Conservation (phyloP, 305 asterid species). For the Caryopteris hybrid region DNA sequence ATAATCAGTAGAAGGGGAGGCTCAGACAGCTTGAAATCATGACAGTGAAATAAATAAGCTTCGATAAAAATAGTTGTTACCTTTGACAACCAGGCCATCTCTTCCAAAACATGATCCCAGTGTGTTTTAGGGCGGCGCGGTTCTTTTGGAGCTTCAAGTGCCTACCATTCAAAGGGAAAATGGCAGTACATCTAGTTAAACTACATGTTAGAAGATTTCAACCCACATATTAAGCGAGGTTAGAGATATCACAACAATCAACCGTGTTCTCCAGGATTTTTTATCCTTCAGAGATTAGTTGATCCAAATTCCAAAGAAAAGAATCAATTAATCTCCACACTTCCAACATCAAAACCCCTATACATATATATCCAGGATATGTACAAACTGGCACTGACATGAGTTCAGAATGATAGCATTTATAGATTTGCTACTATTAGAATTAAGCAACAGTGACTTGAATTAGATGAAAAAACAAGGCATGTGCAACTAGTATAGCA, state of each 20-base stretch:
- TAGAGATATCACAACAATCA: neutral
- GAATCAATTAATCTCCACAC: neutral
- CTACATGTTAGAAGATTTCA: slow-evolving; percentile 2
- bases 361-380: neutral
- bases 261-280: slow-evolving; percentile 8
- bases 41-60: neutral
- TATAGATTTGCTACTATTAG: neutral
- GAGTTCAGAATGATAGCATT: neutral
- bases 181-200: slow-evolving; percentile 9
- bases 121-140: slow-evolving; percentile 93
- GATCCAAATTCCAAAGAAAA: neutral
- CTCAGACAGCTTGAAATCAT: neutral
- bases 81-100: slow-evolving; percentile 99
- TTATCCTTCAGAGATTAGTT: slow-evolving; percentile 6
- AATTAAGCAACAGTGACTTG: neutral
- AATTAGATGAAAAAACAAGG: neutral
- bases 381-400: neutral
- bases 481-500: neutral
- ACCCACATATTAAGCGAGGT: slow-evolving; percentile 4
- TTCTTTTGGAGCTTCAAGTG: slow-evolving; percentile 93
- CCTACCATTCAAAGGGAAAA: slow-evolving; percentile 39
- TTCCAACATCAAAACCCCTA: slow-evolving; percentile 1
- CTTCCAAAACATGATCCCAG: slow-evolving; percentile 99
- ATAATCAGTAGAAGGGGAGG: slow-evolving; percentile 7
- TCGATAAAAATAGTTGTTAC: slow-evolving; percentile 32